A percentile compares a stretch with the other conserved stretches of the same genome.
Evolutionary conservation across 148 eudicot species (phyloP).

Genomic region (Beta vulgaris): DNA sequence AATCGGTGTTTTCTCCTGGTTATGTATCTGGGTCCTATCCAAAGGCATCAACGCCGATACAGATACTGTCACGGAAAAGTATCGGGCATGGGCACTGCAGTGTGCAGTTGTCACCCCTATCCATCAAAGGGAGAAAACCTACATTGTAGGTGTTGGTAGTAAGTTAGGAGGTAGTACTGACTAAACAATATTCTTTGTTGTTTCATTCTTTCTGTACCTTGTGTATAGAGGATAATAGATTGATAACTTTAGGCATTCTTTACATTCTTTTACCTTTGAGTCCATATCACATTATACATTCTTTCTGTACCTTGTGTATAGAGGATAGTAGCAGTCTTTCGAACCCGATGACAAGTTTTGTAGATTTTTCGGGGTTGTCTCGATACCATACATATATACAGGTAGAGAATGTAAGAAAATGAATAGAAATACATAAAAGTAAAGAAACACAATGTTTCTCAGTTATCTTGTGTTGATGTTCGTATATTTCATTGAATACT

Average conservation of each 20-base stretch:
- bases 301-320: no score
- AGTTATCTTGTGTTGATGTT: constrained; percentile 4
- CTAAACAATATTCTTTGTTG: constrained; percentile 31
- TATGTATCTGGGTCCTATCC: constrained; percentile 19
- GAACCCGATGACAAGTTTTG: constrained; percentile 16
- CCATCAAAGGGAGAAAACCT: constrained; percentile 29
- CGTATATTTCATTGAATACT: no score
- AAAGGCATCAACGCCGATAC: constrained; percentile 32
- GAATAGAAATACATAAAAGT: neutral
- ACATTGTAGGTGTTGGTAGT: constrained; percentile 9
- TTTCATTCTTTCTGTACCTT: constrained; percentile 35
- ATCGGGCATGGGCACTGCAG: constrained; percentile 32
- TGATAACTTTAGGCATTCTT: constrained; percentile 24
- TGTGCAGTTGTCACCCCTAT: constrained; percentile 37
- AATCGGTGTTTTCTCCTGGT: constrained; percentile 35
- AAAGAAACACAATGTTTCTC: neutral
- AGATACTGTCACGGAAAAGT: constrained; percentile 28
- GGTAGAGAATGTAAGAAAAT: neutral
- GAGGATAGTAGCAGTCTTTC: no score
- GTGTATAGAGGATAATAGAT: constrained; percentile 26
- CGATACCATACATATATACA: neutral
- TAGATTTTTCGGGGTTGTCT: constrained; percentile 2
- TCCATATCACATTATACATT: neutral
- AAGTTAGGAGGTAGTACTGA: constrained; percentile 29
- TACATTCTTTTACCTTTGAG: neutral